phyloP scores from a whole-genome alignment of 148 eudicot species.

The Linanthus parryae region DNA sequence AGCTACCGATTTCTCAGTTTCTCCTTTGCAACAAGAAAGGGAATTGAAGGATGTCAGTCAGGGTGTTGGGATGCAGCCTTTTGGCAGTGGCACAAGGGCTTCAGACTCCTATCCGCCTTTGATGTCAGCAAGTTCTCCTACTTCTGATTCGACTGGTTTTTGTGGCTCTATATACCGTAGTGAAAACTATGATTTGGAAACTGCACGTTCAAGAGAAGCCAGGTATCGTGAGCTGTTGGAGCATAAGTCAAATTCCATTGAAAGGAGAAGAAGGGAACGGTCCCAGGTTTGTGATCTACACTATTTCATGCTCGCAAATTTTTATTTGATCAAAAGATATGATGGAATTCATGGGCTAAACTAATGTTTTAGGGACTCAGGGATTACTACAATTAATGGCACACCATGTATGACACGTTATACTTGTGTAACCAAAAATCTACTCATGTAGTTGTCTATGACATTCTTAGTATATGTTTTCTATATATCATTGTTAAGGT shows the following conservation, averaged over 20 bases:
- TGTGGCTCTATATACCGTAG: constrained; percentile 23
- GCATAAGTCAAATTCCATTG: constrained; percentile 68
- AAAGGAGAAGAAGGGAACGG: constrained; percentile 77
- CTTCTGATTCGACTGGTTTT: constrained; percentile 22
- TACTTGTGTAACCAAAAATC: neutral
- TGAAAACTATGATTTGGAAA: constrained; percentile 34
- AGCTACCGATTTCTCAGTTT: constrained; percentile 48
- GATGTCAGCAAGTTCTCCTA: constrained; percentile 31
- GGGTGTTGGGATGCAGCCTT: constrained; percentile 7
- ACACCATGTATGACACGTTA: neutral
- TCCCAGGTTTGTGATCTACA: constrained; percentile 57
- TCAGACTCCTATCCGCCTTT: constrained; percentile 26
- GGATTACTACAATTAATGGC: no score
- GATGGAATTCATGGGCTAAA: neutral
- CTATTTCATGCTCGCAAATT: neutral
- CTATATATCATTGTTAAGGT: no score
- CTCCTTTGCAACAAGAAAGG: constrained; percentile 38
- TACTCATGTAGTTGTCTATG: no score
- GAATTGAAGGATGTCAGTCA: constrained; percentile 17
- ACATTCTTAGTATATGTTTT: no score
- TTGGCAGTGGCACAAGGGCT: constrained; percentile 15
- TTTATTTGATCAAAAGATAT: neutral
- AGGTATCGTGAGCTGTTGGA: constrained; percentile 54
- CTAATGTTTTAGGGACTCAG: no score
- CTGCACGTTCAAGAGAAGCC: constrained; percentile 37